Evolutionary conservation across 2,329 filamentous ascomycete species (phyloP).

Genomic region (Xylaria sp.): DNA sequence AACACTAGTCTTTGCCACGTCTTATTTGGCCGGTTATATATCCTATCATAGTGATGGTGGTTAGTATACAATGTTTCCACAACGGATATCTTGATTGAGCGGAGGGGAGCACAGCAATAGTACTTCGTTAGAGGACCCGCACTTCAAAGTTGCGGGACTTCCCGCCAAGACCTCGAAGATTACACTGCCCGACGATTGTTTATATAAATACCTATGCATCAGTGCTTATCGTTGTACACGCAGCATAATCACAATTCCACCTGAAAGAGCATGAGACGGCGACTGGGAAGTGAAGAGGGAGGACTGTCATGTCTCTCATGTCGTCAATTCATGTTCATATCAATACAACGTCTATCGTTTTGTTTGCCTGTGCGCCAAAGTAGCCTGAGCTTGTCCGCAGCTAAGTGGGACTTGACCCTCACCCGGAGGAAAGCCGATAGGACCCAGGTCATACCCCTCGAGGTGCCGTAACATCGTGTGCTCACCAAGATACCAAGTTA

Average conservation of each 20-base stretch:
- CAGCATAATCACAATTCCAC: not conserved
- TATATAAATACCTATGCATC: not conserved
- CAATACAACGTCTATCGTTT: conserved; percentile 27
- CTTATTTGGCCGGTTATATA: not conserved
- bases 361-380: conserved; percentile 28
- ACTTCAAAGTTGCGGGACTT: not conserved
- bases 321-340: conserved; percentile 29
- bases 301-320: conserved; percentile 10
- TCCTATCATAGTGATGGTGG: not conserved
- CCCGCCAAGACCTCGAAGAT: not conserved
- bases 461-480: conserved; percentile 19
- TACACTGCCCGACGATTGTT: not conserved
- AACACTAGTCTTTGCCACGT: not conserved
- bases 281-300: not conserved
- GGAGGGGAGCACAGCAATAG: not conserved
- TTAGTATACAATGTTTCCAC: not conserved
- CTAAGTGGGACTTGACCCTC: conserved; percentile 37
- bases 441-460: conserved; percentile 20
- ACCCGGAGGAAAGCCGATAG: conserved; percentile 22
- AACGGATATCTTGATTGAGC: not conserved
- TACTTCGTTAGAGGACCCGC: not conserved
- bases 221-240: not conserved
- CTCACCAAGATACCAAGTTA: conserved; percentile 25
- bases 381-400: conserved; percentile 27
- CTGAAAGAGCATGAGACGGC: not conserved